These are phyloP conservation scores for Gnomoniopsis sp. DNA, from an alignment of 2,329 filamentous ascomycete genomes.

Conservation along the genomic window DNA sequence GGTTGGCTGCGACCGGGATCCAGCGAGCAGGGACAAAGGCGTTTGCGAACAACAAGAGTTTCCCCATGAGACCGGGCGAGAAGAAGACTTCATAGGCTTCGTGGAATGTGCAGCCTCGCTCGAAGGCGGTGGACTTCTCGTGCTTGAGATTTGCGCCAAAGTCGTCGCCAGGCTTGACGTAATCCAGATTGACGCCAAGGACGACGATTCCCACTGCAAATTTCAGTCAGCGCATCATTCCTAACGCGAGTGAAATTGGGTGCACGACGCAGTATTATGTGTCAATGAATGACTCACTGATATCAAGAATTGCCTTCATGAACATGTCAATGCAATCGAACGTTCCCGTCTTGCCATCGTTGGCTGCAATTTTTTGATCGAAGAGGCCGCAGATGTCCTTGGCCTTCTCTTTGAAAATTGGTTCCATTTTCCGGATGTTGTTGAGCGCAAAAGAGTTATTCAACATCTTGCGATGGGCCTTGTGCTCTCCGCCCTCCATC, in stretches of 20 bases:
- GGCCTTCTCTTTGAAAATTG: slow-evolving; percentile 33
- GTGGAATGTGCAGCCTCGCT: slow-evolving; percentile 22
- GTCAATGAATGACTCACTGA: background rate
- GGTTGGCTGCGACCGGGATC: slow-evolving; percentile 37
- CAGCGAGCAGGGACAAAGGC: slow-evolving; percentile 22
- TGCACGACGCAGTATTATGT: background rate
- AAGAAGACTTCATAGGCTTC: slow-evolving; percentile 30
- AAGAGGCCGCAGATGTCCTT: slow-evolving; percentile 20
- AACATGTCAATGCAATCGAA: slow-evolving; percentile 20
- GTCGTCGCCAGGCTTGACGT: background rate
- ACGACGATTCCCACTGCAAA: slow-evolving; percentile 29
- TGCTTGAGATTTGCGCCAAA: background rate
- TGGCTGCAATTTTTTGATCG: slow-evolving; percentile 23
- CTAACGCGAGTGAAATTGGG: background rate
- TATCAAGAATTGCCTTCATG: slow-evolving; percentile 30
- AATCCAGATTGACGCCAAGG: slow-evolving; percentile 31
- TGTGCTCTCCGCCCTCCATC: slow-evolving; percentile 33
- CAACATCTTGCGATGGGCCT: slow-evolving; percentile 31
- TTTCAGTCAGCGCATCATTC: background rate
- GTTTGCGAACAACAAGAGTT: slow-evolving; percentile 30
- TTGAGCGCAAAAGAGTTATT: slow-evolving; percentile 31
- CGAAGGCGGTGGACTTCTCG: background rate
- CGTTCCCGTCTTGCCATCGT: background rate
- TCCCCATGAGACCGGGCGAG: slow-evolving; percentile 24
- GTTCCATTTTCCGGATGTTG: slow-evolving; percentile 34